These are phyloP conservation scores for Neurospora hispaniola DNA, from an alignment of 495 filamentous ascomycete genomes.

Conservation along the genomic window DNA sequence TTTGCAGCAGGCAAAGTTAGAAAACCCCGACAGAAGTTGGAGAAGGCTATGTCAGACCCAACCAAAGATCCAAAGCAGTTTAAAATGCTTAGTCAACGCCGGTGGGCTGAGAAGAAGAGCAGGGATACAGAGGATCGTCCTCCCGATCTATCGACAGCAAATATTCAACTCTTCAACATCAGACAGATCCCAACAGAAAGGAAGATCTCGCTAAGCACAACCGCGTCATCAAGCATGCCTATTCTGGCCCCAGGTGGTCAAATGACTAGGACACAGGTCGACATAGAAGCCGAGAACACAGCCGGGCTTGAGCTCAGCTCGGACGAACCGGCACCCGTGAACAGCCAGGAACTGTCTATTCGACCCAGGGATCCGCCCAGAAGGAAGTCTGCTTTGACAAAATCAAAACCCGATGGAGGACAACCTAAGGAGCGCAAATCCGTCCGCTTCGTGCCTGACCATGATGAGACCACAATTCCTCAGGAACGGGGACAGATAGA, in stretches of 20 bases:
- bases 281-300: not conserved
- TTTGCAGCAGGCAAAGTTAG: constrained; percentile 17
- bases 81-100: constrained; percentile 2
- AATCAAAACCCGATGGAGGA: not conserved
- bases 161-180: constrained; percentile 5
- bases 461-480: constrained; percentile 8
- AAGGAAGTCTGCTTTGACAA: not conserved
- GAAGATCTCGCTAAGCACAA: not conserved
- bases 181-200: constrained; percentile 1
- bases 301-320: not conserved
- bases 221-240: not conserved
- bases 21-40: constrained; percentile 11
- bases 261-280: not conserved
- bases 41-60: constrained; percentile 23
- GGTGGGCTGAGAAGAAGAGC: constrained; percentile 11
- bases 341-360: not conserved
- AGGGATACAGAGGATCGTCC: constrained; percentile 21
- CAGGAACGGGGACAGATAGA: constrained; percentile 20
- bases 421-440: constrained; percentile 24
- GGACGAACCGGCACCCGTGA: not conserved
- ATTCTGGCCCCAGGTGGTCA: not conserved
- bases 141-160: constrained; percentile 7
- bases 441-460: constrained; percentile 27
- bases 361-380: not conserved
- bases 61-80: constrained; percentile 25